These are phyloP conservation scores for Trifolium fragiferum DNA, from an alignment of 306 rosid species.

Conservation along the genomic window DNA sequence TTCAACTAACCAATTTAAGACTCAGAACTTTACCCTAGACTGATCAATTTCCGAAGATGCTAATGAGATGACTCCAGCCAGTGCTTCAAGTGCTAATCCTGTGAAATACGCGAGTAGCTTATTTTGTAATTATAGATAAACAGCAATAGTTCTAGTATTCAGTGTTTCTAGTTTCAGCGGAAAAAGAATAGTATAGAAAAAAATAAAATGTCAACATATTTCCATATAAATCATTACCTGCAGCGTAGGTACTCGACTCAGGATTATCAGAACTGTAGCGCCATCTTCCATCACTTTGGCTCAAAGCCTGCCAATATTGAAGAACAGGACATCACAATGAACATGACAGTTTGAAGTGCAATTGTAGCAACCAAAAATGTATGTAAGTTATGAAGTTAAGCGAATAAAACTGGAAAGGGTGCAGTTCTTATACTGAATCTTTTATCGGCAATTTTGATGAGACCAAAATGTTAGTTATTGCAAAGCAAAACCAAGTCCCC, in stretches of 20 bases:
- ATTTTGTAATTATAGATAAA: constrained; percentile 37
- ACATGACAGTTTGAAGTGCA: constrained; percentile 2
- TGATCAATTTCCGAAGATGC: constrained; percentile 88
- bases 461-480: constrained; percentile 31
- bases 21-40: constrained; percentile 61
- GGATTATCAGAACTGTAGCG: constrained; percentile 89
- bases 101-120: constrained; percentile 38
- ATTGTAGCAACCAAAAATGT: constrained; percentile 1
- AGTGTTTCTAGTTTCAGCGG: constrained; percentile 11
- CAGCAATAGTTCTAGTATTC: constrained; percentile 1
- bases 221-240: constrained; percentile 65
- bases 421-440: constrained; percentile 37
- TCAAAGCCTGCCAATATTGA: constrained; percentile 70
- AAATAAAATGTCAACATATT: constrained; percentile 26
- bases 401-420: neutral
- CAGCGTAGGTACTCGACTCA: constrained; percentile 93
- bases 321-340: constrained; percentile 35
- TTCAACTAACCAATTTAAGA: constrained; percentile 26
- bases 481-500: constrained; percentile 35
- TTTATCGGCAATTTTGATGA: constrained; percentile 19
- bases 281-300: constrained; percentile 99
- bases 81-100: constrained; percentile 92
- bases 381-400: neutral
- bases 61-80: constrained; percentile 83
- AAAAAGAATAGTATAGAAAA: constrained; percentile 8